Evolutionary conservation across 257 asterid species (phyloP).

Genomic region (Fraxinus americana): DNA sequence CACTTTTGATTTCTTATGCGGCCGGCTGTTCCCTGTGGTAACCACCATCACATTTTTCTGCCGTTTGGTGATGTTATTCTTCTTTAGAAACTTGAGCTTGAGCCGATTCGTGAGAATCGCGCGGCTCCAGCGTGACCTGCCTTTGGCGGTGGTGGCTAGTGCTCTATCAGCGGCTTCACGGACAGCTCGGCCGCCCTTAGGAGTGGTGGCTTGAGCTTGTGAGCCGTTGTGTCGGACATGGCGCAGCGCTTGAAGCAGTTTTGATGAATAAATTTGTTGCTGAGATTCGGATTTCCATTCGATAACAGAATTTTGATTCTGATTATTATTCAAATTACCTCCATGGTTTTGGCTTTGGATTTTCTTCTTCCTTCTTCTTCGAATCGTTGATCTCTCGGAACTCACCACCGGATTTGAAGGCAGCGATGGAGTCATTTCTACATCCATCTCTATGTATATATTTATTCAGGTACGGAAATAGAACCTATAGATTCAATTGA

Average conservation of each 20-base stretch:
- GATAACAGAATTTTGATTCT: constrained; percentile 20
- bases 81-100: constrained; percentile 77
- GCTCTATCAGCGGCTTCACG: constrained; percentile 81
- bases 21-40: constrained; percentile 49
- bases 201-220: constrained; percentile 37
- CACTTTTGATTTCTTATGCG: constrained; percentile 64
- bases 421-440: constrained; percentile 41
- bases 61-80: constrained; percentile 44
- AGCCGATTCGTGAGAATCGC: constrained; percentile 75
- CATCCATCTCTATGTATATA: not conserved
- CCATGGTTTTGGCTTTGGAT: constrained; percentile 29
- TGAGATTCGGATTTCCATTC: constrained; percentile 83
- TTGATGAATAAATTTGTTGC: constrained; percentile 80
- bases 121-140: constrained; percentile 91
- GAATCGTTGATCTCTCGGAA: constrained; percentile 44
- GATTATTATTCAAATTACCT: constrained; percentile 6
- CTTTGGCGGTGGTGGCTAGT: constrained; percentile 79
- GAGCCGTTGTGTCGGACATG: constrained; percentile 47
- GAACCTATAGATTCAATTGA: constrained; percentile 52
- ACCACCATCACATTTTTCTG: constrained; percentile 47
- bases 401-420: constrained; percentile 43
- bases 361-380: constrained; percentile 50
- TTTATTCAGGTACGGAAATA: not conserved
- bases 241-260: constrained; percentile 82
- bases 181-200: constrained; percentile 44